These are phyloP conservation scores for Corchorus capsularis DNA, from an alignment of 345 rosid genomes.

Conservation along the genomic window DNA sequence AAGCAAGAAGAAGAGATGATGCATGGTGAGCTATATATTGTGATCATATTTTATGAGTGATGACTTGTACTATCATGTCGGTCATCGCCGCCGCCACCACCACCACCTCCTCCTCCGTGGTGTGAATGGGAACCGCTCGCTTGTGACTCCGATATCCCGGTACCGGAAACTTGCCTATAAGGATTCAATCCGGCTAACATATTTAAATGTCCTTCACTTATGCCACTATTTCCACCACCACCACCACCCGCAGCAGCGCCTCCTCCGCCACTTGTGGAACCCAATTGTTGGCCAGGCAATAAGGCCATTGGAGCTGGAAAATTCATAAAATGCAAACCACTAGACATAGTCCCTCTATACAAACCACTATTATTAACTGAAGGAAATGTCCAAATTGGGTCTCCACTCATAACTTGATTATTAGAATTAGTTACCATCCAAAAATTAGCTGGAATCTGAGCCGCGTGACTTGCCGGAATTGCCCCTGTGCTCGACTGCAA, in stretches of 20 bases:
- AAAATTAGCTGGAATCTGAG: constrained; percentile 79
- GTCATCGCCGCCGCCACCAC: constrained; percentile 52
- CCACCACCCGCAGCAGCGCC: constrained; percentile 36
- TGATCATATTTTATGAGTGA: constrained; percentile 36
- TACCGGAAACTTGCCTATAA: constrained; percentile 47
- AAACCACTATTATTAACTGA: constrained; percentile 63
- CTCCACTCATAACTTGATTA: constrained; percentile 69
- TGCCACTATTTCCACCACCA: constrained; percentile 33
- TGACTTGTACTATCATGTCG: constrained; percentile 61
- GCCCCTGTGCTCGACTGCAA: constrained; percentile 66
- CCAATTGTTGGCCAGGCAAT: constrained; percentile 74
- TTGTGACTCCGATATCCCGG: constrained; percentile 59
- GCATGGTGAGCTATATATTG: constrained; percentile 18
- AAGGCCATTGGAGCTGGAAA: constrained; percentile 85
- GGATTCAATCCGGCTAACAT: constrained; percentile 76
- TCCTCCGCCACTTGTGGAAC: constrained; percentile 43
- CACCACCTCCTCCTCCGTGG: constrained; percentile 44
- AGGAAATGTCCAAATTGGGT: constrained; percentile 92
- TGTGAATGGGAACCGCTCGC: constrained; percentile 79
- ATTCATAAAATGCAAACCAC: constrained; percentile 95
- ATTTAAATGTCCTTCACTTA: constrained; percentile 60
- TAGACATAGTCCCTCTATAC: constrained; percentile 75
- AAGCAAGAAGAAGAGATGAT: constrained; percentile 2
- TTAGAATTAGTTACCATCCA: constrained; percentile 85
- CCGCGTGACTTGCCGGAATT: constrained; percentile 50